phyloP scores from a whole-genome alignment of 2,329 filamentous ascomycete species.

The Fusarium secorum region DNA sequence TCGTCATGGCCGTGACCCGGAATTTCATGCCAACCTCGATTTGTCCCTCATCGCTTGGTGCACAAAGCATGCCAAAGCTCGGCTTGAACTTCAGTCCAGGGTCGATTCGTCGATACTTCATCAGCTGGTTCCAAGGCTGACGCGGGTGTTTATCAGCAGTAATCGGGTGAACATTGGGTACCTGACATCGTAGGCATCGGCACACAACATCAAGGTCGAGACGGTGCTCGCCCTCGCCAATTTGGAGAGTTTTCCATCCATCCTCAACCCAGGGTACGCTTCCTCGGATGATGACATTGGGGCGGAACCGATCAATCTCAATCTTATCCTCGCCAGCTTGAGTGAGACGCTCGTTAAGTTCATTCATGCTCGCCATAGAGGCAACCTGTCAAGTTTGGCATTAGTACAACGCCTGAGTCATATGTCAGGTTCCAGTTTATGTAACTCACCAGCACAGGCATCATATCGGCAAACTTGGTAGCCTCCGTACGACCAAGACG shows the following conservation, averaged over 20 bases:
- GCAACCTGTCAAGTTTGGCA: conserved; percentile 62
- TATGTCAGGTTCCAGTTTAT: conserved; percentile 40
- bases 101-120: conserved; percentile 68
- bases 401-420: conserved; percentile 60
- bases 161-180: conserved; percentile 71
- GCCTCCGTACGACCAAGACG: conserved; percentile 61
- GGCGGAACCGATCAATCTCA: conserved; percentile 68
- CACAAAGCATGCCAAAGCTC: conserved; percentile 72
- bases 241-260: conserved; percentile 66
- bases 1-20: conserved; percentile 65
- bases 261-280: conserved; percentile 68
- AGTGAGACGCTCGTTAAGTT: conserved; percentile 63
- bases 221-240: conserved; percentile 41
- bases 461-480: conserved; percentile 64
- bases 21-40: conserved; percentile 66
- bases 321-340: conserved; percentile 54
- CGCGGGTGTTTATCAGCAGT: conserved; percentile 65
- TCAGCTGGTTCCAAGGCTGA: conserved; percentile 69
- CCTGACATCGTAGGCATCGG: conserved; percentile 66
- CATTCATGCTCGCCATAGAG: conserved; percentile 62
- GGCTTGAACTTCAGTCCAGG: conserved; percentile 69
- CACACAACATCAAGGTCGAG: conserved; percentile 65
- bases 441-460: conserved; percentile 29
- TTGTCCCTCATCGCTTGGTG: conserved; percentile 62
- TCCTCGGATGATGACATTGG: conserved; percentile 68